A percentile compares a stretch with the other conserved stretches of the same genome.
phyloP scores from a whole-genome alignment of 2,329 filamentous ascomycete genomes.

The Calonectria multiphialidica region DNA sequence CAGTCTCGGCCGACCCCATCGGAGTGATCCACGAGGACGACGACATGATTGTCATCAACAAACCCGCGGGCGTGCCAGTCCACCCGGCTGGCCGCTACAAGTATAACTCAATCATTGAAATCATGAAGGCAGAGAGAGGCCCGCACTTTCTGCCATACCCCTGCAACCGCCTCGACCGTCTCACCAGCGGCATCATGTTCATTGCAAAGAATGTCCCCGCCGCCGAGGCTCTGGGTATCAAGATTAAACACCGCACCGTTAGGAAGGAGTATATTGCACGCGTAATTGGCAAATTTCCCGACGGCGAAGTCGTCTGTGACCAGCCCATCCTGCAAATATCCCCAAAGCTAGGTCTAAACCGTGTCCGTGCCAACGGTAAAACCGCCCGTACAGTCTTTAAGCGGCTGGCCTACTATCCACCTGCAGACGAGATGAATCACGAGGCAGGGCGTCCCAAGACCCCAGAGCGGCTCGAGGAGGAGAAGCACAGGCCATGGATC shows the following conservation, averaged over 20 bases:
- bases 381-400: slow-evolving; percentile 92
- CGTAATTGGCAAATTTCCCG: slow-evolving; percentile 91
- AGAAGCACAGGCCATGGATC: slow-evolving; percentile 54
- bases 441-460: slow-evolving; percentile 41
- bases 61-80: slow-evolving; percentile 93
- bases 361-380: slow-evolving; percentile 94
- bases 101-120: slow-evolving; percentile 94
- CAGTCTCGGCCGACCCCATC: slow-evolving; percentile 85
- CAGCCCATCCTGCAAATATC: slow-evolving; percentile 95
- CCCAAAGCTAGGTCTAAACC: slow-evolving; percentile 93
- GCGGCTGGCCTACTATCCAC: slow-evolving; percentile 90
- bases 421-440: slow-evolving; percentile 44
- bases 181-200: slow-evolving; percentile 99
- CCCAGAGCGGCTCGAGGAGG: slow-evolving; percentile 35
- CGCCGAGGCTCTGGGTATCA: slow-evolving; percentile 80
- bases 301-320: slow-evolving; percentile 91
- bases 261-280: slow-evolving; percentile 96
- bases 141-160: slow-evolving; percentile 70
- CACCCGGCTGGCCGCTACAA: slow-evolving; percentile 96
- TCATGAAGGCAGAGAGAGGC: slow-evolving; percentile 83
- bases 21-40: slow-evolving; percentile 91
- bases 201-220: slow-evolving; percentile 88
- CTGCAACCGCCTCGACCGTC: slow-evolving; percentile 92
- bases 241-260: slow-evolving; percentile 85
- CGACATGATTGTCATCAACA: slow-evolving; percentile 96